Conservation (phyloP, 2,329 filamentous ascomycete genomes). For the Scleromitrula shiraiana region DNA sequence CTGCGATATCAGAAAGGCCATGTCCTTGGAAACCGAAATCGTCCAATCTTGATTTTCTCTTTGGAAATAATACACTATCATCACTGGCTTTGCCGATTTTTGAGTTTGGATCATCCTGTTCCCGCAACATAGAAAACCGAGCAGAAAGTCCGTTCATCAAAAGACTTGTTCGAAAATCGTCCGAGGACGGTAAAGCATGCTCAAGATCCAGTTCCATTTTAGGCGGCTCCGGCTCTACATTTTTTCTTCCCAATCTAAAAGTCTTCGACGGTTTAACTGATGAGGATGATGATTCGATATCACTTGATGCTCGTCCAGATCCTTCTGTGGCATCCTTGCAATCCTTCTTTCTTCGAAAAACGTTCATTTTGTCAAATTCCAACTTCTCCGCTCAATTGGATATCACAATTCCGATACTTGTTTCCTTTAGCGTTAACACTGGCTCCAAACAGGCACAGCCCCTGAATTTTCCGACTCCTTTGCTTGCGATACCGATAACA, state of each 20-base stretch:
- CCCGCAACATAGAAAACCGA: slow-evolving; percentile 91
- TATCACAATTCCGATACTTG: not conserved
- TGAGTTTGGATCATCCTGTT: slow-evolving; percentile 86
- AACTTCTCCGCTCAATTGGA: not conserved
- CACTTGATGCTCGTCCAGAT: slow-evolving; percentile 42
- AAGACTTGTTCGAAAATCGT: slow-evolving; percentile 92
- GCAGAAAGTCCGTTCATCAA: slow-evolving; percentile 93
- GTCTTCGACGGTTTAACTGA: slow-evolving; percentile 39
- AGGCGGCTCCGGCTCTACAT: slow-evolving; percentile 43
- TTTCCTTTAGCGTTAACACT: too few species aligned
- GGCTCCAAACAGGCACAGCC: too few species aligned
- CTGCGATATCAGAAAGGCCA: slow-evolving; percentile 74
- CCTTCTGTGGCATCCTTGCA: slow-evolving; percentile 45
- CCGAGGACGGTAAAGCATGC: slow-evolving; percentile 66
- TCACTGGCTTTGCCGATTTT: slow-evolving; percentile 91
- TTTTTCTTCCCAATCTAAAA: slow-evolving; percentile 48
- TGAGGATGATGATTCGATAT: slow-evolving; percentile 37
- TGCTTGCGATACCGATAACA: not conserved
- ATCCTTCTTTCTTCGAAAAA: slow-evolving; percentile 71
- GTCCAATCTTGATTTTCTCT: slow-evolving; percentile 71
- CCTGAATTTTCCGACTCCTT: not conserved
- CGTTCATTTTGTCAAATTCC: slow-evolving; percentile 14
- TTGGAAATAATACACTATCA: slow-evolving; percentile 82
- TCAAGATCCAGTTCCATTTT: slow-evolving; percentile 66
- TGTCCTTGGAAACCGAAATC: slow-evolving; percentile 44